Percentiles rank a stretch among this genome's conserved stretches.
These are phyloP conservation scores for Trichoderma koningiopsis DNA, from an alignment of 2,329 filamentous ascomycete species.

Conservation along the genomic window DNA sequence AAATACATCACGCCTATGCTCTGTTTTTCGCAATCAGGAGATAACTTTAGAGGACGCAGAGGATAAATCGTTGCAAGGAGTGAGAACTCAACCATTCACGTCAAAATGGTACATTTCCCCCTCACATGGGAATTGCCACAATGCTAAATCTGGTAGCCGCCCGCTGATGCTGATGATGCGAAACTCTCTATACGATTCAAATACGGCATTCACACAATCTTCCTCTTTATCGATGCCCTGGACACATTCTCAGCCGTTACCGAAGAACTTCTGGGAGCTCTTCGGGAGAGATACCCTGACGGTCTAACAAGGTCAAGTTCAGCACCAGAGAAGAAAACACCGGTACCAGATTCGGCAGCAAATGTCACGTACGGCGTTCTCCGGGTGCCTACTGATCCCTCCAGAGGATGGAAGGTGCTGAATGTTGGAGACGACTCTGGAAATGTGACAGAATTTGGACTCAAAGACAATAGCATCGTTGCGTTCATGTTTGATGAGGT, in stretches of 20 bases:
- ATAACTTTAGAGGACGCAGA: not conserved
- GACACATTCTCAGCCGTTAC: slow-evolving; percentile 60
- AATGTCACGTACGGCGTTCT: slow-evolving; percentile 52
- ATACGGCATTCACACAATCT: slow-evolving; percentile 69
- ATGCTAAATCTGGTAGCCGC: not conserved
- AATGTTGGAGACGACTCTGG: slow-evolving; percentile 40
- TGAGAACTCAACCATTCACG: not conserved
- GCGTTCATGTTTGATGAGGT: slow-evolving; percentile 50
- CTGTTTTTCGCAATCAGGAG: not conserved
- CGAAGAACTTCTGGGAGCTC: slow-evolving; percentile 57
- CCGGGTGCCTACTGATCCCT: slow-evolving; percentile 47
- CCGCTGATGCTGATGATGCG: slow-evolving; percentile 44
- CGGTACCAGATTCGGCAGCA: slow-evolving; percentile 44
- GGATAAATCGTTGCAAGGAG: not conserved
- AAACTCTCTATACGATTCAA: slow-evolving; percentile 71
- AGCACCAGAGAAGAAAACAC: slow-evolving; percentile 38
- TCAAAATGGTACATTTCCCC: not conserved
- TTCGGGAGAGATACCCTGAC: slow-evolving; percentile 59
- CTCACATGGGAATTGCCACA: not conserved
- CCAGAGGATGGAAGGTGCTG: slow-evolving; percentile 54
- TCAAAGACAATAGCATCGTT: slow-evolving; percentile 52
- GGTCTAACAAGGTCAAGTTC: slow-evolving; percentile 49
- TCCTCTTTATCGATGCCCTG: slow-evolving; percentile 64
- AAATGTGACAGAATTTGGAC: slow-evolving; percentile 45
- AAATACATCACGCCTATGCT: not conserved